These are phyloP conservation scores for Dioscorea dumetorum DNA, from an alignment of 106 monocot genomes.

Conservation along the genomic window DNA sequence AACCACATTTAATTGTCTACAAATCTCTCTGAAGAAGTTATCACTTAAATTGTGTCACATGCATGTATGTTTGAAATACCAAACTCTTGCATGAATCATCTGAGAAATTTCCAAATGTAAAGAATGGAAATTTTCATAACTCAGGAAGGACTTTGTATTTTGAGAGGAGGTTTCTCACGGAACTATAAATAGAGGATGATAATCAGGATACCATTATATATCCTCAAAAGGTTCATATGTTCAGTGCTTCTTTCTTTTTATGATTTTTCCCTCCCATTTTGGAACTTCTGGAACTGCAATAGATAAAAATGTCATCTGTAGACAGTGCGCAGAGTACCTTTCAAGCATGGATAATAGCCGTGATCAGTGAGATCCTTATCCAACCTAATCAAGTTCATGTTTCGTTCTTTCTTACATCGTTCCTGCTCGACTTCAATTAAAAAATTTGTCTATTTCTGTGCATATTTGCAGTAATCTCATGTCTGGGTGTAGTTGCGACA, in stretches of 20 bases:
- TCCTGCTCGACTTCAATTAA: neutral
- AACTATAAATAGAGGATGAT: neutral
- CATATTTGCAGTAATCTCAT: neutral
- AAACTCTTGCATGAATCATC: neutral
- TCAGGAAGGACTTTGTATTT: no score
- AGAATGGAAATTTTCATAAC: constrained; percentile 9
- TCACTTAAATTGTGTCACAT: no score
- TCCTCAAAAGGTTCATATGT: neutral
- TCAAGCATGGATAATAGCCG: neutral
- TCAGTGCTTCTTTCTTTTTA: neutral
- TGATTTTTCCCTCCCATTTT: no score
- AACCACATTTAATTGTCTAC: no score
- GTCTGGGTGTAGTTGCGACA: neutral
- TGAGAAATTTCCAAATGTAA: constrained; percentile 5
- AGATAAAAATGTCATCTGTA: no score
- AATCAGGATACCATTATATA: neutral
- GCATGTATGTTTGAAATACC: no score
- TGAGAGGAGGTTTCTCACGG: no score
- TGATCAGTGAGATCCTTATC: neutral
- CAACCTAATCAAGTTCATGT: neutral
- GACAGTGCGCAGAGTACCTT: no score
- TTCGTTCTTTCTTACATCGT: neutral
- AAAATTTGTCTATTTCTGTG: neutral
- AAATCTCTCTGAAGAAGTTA: no score
- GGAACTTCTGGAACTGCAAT: no score